Evolutionary conservation across 352 stramenopile genomes (phyloP), one percentile per base, ranked within the genome.

Genomic region (Globisporangium acanthophoron): DNA sequence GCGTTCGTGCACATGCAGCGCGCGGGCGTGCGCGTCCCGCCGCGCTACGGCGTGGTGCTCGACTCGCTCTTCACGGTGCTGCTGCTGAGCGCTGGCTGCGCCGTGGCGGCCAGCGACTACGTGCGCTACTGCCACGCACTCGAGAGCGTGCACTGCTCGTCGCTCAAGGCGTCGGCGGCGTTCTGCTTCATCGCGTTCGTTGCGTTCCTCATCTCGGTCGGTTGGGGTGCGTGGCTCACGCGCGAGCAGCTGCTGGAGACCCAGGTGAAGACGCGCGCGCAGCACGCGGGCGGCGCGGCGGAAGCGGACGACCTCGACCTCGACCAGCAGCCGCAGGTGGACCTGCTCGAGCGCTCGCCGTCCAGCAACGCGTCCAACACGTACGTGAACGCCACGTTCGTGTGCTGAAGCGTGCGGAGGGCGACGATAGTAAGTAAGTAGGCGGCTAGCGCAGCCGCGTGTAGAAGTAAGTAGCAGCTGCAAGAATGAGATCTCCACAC

Each of bases 61-160:
- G 80, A 91, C 66, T 70, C 77, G 44, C 50, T 81, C 54, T 83
- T 91, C 51, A 84, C 77, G 5, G 79, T 91, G 52, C 73, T 91
- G 48, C 73, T 85, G 48, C 71, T 91, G 55, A 88, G 80, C 59
- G 72, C 70, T 12, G 80, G 73, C 29, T 86, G 73, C 47, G 74
- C 73, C 9, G 62, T 91, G 21, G 78, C 78, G 1, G 80, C 73
- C 27, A 78, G 71, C 45, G 80, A 91, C 64, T 91, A 88, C 56
- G 66, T 88, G 44, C 74, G 68, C 31, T 85, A 88, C 65, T 91
- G 80, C 56, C 57, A 73, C 56, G 52, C 61, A 15, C 49, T 88
- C 40, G 61, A 59, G 29, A 61, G 65, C n/a, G 78, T 88, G 3
- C 65, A 74, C 61, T 90, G 80, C 54, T 67, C 63, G 40, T 53